These are phyloP conservation scores for Laburnicola sp. DNA, from an alignment of 2,329 filamentous ascomycete species.

Conservation along the genomic window DNA sequence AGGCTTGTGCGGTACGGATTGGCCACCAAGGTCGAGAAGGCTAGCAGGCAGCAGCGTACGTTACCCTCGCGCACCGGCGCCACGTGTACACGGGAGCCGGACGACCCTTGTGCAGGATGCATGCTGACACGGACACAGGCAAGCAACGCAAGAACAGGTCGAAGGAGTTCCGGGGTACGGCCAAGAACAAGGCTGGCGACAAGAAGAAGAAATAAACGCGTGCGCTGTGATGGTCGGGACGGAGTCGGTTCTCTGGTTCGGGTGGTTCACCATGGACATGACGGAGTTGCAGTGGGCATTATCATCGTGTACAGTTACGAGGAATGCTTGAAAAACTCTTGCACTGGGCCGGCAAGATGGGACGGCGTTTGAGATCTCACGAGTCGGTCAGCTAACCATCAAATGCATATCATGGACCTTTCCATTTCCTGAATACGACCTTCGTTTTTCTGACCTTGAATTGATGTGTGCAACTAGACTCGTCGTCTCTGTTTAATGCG, in stretches of 20 bases:
- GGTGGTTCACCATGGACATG: conserved; percentile 37
- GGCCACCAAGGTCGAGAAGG: conserved; percentile 93
- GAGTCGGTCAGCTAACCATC: conserved; percentile 42
- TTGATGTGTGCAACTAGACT: not conserved
- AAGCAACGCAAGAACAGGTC: conserved; percentile 99
- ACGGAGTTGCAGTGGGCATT: conserved; percentile 42
- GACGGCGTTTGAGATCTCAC: conserved; percentile 46
- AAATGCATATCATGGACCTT: conserved; percentile 48
- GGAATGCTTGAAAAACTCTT: conserved; percentile 45
- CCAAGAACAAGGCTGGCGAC: conserved; percentile 95
- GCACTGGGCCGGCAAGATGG: conserved; percentile 42
- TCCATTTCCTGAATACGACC: conserved; percentile 12
- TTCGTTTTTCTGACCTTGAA: not conserved
- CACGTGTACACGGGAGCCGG: conserved; percentile 11
- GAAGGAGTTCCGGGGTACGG: conserved; percentile 97
- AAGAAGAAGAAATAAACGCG: conserved; percentile 69
- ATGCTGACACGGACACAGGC: conserved; percentile 63
- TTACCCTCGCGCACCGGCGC: conserved; percentile 42
- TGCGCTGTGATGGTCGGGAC: conserved; percentile 33
- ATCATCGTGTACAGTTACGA: conserved; percentile 45
- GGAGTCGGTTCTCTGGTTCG: conserved; percentile 39
- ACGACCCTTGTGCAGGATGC: conserved; percentile 16
- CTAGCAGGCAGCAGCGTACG: conserved; percentile 98
- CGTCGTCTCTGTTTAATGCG: not conserved
- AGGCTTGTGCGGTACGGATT: conserved; percentile 91